Base-by-base conservation (phyloP, 805 yeast species). In the Myxozyma melibiosi region DNA sequence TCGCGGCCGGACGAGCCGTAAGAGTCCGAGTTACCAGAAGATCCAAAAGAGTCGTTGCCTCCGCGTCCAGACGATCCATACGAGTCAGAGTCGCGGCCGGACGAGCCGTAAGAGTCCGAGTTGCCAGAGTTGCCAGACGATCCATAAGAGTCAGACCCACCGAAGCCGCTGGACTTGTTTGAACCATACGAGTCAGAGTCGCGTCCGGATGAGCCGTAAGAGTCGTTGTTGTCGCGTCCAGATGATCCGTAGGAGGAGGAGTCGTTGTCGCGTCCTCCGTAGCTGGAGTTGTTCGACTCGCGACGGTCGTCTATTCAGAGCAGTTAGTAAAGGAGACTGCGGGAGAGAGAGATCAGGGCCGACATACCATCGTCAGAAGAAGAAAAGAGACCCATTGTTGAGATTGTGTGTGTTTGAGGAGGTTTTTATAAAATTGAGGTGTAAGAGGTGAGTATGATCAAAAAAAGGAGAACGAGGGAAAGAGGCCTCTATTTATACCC, bases 341-440 rank as follows among this genome's bases (percentile, higher is more conserved):
- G 30, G 18, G 13, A 30, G 13, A 2, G 22, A 20, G 28, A 8
- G 4, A 18, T 9, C 22, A 13, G 16, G 6, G 30, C 4, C 8
- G 35, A 43, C 47, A 8, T 30, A 43, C 47, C 37, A 11, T 43
- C 37, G 37, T 43, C 37, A 33, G 34, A 27, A 18, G 47, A 43
- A 43, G 47, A 43, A 27, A 43, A 43, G 30, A 43, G 47, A 30
- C 47, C 47, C 47, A 43, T 43, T 43, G 35, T 9, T n/a, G n/a
- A n/a, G 35, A n/a, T 6, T 43, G 45, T 27, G 33, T 43, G 47
- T 7, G 30, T 31, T 14, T 6, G 47, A 7, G 13, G 25, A 11
- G 7, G 14, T 11, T 38, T 20, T 9, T 18, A 38, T 11, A 18
- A 20, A 27, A 20, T 9, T n/a, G 22, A 38, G 5, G 22, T 16